Conservation (phyloP, 768 basidiomycete genomes). For the Phallus indusiatus region DNA sequence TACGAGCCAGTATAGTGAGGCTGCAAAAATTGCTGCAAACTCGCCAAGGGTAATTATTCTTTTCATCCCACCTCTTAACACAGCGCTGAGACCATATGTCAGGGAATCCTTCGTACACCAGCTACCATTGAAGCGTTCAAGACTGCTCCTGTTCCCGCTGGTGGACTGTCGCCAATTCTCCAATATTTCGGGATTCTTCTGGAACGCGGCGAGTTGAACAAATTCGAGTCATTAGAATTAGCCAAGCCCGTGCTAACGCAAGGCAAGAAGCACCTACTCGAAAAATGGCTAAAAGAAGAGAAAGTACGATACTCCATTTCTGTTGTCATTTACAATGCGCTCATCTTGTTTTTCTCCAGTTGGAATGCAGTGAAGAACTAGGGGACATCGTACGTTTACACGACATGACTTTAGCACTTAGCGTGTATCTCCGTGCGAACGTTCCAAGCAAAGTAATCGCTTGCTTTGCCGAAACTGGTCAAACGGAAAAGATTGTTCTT, state of each 20-base stretch:
- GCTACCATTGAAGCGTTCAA: constrained; percentile 98
- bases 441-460: constrained; percentile 98
- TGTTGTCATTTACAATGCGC: neutral
- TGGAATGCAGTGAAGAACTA: constrained; percentile 97
- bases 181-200: constrained; percentile 99
- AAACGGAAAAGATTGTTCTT: constrained; percentile 95
- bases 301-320: constrained; percentile 47
- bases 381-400: constrained; percentile 92
- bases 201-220: constrained; percentile 97
- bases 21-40: constrained; percentile 96
- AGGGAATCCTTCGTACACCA: constrained; percentile 91
- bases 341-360: constrained; percentile 37
- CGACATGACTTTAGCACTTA: constrained; percentile 95
- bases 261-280: constrained; percentile 90
- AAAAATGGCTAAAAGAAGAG: constrained; percentile 99
- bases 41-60: constrained; percentile 62
- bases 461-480: constrained; percentile 97
- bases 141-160: constrained; percentile 80
- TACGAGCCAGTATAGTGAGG: constrained; percentile 82
- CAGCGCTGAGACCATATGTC: constrained; percentile 4
- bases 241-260: constrained; percentile 94
- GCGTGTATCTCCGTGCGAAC: constrained; percentile 95
- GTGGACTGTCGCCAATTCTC: constrained; percentile 88
- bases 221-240: constrained; percentile 89
- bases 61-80: neutral